These are phyloP conservation scores for Claviceps pusilla DNA, from an alignment of 2,329 filamentous ascomycete genomes.

Conservation along the genomic window DNA sequence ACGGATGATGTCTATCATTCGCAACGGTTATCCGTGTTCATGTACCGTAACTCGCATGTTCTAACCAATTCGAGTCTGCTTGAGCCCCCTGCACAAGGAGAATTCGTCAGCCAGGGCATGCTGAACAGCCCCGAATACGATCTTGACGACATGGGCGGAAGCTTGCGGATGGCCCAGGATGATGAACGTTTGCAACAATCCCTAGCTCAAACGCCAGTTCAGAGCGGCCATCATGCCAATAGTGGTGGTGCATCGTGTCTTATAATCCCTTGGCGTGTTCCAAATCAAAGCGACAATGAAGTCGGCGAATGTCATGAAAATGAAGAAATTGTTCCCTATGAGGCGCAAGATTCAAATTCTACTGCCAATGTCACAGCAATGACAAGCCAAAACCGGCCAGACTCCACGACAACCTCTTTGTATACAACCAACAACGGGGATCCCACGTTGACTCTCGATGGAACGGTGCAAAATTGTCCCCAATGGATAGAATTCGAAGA, in stretches of 20 bases:
- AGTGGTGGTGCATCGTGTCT: not conserved
- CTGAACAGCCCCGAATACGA: not conserved
- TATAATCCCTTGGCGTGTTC: not conserved
- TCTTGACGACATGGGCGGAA: not conserved
- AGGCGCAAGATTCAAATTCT: not conserved
- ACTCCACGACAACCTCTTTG: not conserved
- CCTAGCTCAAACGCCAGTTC: not conserved
- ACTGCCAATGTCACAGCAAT: not conserved
- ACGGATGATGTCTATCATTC: not conserved
- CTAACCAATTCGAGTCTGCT: constrained; percentile 1
- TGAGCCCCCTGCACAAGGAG: not conserved
- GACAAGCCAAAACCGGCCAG: not conserved
- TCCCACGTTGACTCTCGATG: not conserved
- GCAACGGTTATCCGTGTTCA: not conserved
- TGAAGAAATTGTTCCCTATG: not conserved
- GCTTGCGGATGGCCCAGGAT: not conserved
- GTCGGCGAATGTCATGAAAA: not conserved
- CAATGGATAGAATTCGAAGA: not conserved
- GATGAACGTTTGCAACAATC: not conserved
- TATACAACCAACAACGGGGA: not conserved
- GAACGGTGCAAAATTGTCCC: not conserved
- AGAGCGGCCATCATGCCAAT: not conserved
- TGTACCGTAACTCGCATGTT: not conserved
- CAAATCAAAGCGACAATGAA: not conserved
- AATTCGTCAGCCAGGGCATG: not conserved